These are phyloP conservation scores for Leccinum aurantiacum DNA, from an alignment of 768 basidiomycete species.

Conservation along the genomic window DNA sequence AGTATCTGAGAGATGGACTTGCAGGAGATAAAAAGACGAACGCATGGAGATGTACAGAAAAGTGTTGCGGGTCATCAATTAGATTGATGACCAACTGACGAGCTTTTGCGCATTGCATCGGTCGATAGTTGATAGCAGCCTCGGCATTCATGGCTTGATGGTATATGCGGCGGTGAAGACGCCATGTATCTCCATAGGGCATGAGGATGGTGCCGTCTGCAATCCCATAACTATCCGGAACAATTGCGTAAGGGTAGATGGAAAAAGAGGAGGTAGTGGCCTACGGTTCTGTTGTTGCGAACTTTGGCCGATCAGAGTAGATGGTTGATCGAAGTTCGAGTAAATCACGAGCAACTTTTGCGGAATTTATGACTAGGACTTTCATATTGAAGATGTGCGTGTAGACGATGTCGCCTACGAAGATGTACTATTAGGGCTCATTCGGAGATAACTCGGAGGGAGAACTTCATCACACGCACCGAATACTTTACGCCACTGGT, in stretches of 20 bases:
- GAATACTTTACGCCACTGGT: constrained; percentile 30
- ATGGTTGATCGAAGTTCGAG: constrained; percentile 29
- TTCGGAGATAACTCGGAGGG: neutral
- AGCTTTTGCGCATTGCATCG: constrained; percentile 35
- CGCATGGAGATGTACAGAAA: constrained; percentile 26
- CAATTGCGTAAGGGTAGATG: neutral
- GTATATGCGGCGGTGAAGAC: constrained; percentile 32
- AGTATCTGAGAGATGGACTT: neutral
- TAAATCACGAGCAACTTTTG: constrained; percentile 28
- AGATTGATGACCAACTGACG: constrained; percentile 35
- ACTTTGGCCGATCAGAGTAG: constrained; percentile 36
- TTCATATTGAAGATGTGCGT: constrained; percentile 23
- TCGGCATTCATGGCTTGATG: constrained; percentile 37
- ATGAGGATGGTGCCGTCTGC: constrained; percentile 35
- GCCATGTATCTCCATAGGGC: constrained; percentile 42
- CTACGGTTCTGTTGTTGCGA: constrained; percentile 25
- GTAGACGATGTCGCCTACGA: constrained; percentile 24
- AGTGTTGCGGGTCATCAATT: constrained; percentile 26
- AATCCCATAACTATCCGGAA: constrained; percentile 30
- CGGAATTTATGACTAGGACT: constrained; percentile 30
- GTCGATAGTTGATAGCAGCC: constrained; percentile 28
- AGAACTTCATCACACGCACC: constrained; percentile 13
- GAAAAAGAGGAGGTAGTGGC: neutral
- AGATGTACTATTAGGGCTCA: neutral
- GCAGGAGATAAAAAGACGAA: constrained; percentile 12